Percentiles rank a stretch among this genome's conserved stretches.
Evolutionary conservation across 2,329 filamentous ascomycete species (phyloP).

Genomic region (Fusarium pilosicola): DNA sequence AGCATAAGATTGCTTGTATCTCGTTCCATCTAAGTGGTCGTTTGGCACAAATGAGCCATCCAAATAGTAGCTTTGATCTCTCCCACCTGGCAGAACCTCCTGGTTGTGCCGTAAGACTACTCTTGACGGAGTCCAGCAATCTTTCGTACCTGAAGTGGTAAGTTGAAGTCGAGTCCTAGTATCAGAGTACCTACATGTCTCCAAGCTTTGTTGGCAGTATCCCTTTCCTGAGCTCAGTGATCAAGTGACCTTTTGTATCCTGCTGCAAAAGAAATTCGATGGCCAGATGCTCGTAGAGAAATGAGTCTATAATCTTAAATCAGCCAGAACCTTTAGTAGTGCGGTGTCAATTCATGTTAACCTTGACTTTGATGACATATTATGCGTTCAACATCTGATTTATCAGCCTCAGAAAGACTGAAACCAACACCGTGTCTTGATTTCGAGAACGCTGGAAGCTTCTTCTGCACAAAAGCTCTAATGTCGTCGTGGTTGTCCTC

Average conservation of each 20-base stretch:
- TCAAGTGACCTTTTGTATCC: background rate
- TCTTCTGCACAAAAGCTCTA: background rate
- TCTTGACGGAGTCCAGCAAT: background rate
- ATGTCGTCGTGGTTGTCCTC: conserved; percentile 6
- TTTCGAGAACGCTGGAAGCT: background rate
- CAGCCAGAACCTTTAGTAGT: rapidly evolving
- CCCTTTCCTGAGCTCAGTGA: rapidly evolving
- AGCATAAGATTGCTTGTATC: conserved; percentile 5
- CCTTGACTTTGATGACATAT: conserved; percentile 2
- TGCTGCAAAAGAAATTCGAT: background rate
- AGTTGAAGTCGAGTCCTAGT: rapidly evolving
- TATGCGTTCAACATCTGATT: background rate
- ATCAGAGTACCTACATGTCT: background rate
- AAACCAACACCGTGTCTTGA: background rate
- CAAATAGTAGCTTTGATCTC: background rate
- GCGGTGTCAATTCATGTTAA: rapidly evolving
- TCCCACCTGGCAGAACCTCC: background rate
- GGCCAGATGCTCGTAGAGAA: background rate
- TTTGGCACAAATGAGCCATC: conserved; percentile 8
- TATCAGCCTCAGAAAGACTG: background rate
- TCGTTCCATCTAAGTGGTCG: conserved; percentile 4
- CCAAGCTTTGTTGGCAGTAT: background rate
- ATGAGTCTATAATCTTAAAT: rapidly evolving
- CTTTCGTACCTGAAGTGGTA: background rate
- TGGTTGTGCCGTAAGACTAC: rapidly evolving